Evolutionary conservation across 495 filamentous ascomycete species (phyloP).

Genomic region (Neurospora discreta): DNA sequence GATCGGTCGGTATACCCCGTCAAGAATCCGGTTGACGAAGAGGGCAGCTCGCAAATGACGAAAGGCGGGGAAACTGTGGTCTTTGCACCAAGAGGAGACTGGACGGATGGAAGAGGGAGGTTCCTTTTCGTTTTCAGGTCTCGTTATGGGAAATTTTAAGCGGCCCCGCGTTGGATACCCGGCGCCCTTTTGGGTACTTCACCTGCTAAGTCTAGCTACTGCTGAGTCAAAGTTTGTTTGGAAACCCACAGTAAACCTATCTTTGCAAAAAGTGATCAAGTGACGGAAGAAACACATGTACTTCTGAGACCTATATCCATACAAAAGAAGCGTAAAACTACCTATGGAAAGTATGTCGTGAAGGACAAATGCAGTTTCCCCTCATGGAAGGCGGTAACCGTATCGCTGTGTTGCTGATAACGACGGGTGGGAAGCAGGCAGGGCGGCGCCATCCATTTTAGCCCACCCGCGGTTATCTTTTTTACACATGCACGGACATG

Average conservation of each 20-base stretch:
- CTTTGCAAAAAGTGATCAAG: not conserved
- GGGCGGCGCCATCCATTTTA: too few species aligned
- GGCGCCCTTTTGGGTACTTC: not conserved
- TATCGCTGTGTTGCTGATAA: not conserved
- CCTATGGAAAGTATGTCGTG: not conserved
- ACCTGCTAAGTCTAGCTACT: not conserved
- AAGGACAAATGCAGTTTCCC: not conserved
- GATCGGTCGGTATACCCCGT: not conserved
- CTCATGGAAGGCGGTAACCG: not conserved
- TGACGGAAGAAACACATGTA: not conserved
- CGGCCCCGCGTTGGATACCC: not conserved
- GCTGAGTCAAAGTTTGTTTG: not conserved
- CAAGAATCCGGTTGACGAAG: not conserved
- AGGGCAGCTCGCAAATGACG: not conserved
- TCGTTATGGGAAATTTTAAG: not conserved
- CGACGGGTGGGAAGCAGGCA: not conserved
- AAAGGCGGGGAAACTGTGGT: not conserved
- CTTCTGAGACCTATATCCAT: not conserved
- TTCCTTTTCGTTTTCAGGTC: not conserved
- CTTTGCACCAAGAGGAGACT: not conserved
- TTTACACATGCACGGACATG: not conserved
- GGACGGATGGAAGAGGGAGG: not conserved
- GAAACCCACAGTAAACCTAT: not conserved
- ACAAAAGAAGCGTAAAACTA: not conserved
- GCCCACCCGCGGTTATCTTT: not conserved